phyloP scores from a whole-genome alignment of 345 rosid species.

The Geranium rotundifolium region DNA sequence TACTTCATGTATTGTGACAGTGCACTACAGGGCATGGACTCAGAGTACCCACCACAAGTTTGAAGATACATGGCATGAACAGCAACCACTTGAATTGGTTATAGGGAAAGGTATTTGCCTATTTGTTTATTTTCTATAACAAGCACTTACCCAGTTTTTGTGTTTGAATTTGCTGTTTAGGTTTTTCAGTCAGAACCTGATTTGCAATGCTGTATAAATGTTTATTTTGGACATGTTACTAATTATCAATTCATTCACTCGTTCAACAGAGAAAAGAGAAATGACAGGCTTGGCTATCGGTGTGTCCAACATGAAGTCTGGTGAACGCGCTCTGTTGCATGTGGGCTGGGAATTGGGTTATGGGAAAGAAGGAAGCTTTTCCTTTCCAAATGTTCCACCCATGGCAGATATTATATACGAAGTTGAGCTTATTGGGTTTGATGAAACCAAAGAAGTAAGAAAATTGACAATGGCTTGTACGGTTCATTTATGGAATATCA shows the following conservation, averaged over 20 bases:
- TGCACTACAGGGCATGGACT: constrained; percentile 85
- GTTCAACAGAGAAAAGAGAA: constrained; percentile 69
- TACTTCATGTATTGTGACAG: constrained; percentile 24
- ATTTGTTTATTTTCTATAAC: not conserved
- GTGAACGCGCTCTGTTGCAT: constrained; percentile 67
- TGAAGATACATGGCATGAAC: constrained; percentile 88
- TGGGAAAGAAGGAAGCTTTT: constrained; percentile 92
- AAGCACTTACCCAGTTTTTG: not conserved
- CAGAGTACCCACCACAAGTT: constrained; percentile 71
- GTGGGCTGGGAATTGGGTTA: constrained; percentile 92
- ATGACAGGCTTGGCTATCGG: constrained; percentile 88
- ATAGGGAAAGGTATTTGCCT: constrained; percentile 63
- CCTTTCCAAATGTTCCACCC: constrained; percentile 92
- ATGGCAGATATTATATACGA: constrained; percentile 81
- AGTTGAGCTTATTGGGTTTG: constrained; percentile 93
- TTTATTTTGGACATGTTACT: not conserved
- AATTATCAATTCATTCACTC: constrained; percentile 4
- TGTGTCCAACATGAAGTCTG: constrained; percentile 75
- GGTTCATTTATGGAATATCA: no score
- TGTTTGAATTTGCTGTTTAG: no score
- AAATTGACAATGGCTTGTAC: not conserved
- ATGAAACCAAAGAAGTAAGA: constrained; percentile 85
- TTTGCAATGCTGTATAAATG: no score
- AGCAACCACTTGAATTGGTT: constrained; percentile 67
- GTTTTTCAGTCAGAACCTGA: no score